Percentiles rank a stretch among this genome's conserved stretches.
These are phyloP conservation scores for Cordia subcordata DNA, from an alignment of 257 asterid species.

Conservation along the genomic window DNA sequence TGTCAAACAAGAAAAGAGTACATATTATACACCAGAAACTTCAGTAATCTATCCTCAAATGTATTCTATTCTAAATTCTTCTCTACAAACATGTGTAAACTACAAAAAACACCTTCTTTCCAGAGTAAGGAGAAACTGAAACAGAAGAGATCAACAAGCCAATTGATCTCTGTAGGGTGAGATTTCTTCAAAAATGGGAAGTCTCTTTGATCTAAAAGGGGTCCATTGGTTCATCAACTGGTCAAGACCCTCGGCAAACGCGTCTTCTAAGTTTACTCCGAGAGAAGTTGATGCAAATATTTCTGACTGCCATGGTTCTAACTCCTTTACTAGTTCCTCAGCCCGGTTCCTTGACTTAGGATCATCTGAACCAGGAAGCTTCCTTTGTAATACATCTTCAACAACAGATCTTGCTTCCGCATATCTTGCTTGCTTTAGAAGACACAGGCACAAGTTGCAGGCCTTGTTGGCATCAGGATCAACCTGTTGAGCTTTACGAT, in stretches of 20 bases:
- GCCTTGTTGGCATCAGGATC: slow-evolving; percentile 87
- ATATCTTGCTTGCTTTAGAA: slow-evolving; percentile 52
- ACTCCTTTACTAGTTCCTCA: slow-evolving; percentile 48
- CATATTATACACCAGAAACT: background rate
- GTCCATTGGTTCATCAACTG: slow-evolving; percentile 66
- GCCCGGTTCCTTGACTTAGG: slow-evolving; percentile 48
- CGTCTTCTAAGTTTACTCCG: slow-evolving; percentile 39
- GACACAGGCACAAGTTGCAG: slow-evolving; percentile 66
- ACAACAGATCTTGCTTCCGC: slow-evolving; percentile 58
- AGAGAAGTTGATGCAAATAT: slow-evolving; percentile 14
- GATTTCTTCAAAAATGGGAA: slow-evolving; percentile 89
- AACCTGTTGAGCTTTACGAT: slow-evolving; percentile 64
- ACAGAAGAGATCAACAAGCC: slow-evolving; percentile 53
- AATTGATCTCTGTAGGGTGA: slow-evolving; percentile 72
- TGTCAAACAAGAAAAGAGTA: background rate
- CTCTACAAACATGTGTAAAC: background rate
- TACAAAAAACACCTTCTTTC: background rate
- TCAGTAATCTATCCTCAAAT: background rate
- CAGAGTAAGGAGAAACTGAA: too few relatives aligned
- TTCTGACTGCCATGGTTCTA: slow-evolving; percentile 27
- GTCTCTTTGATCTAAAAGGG: slow-evolving; percentile 61
- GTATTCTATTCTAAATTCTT: background rate
- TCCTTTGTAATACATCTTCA: slow-evolving; percentile 46
- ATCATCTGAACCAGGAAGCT: slow-evolving; percentile 56
- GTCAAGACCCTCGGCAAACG: slow-evolving; percentile 59